Evolutionary conservation across 208 protist species (phyloP).

Genomic region (Jaenimonas drosophilae): DNA sequence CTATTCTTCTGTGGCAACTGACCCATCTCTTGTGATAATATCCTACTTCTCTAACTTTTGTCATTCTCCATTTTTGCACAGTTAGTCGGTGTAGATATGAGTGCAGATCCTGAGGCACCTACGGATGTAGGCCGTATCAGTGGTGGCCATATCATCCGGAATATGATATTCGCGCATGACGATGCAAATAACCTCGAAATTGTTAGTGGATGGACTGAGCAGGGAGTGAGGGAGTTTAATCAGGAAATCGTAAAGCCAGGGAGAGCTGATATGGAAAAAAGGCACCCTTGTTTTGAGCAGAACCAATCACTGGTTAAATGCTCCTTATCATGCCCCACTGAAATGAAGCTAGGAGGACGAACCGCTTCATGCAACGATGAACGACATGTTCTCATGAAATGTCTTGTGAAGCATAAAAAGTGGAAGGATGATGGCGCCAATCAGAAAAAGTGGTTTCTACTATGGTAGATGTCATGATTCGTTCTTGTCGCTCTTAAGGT

Average conservation of each 20-base stretch:
- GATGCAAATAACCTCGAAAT: conserved; percentile 42
- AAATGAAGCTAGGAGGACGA: conserved; percentile 68
- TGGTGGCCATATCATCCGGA: conserved; percentile 67
- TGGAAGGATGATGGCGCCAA: conserved; percentile 42
- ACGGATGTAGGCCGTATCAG: conserved; percentile 36
- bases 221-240: conserved; percentile 54
- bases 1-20: neutral
- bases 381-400: conserved; percentile 56
- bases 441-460: conserved; percentile 29
- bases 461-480: too few relatives aligned
- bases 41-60: conserved; percentile 5
- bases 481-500: too few relatives aligned
- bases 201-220: conserved; percentile 60
- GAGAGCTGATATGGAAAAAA: conserved; percentile 15
- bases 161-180: conserved; percentile 73
- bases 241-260: conserved; percentile 52
- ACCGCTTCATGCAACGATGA: conserved; percentile 52
- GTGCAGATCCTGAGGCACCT: conserved; percentile 57
- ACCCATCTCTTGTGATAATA: conserved; percentile 1
- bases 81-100: conserved; percentile 20
- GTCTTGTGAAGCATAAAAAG: conserved; percentile 52
- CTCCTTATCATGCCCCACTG: conserved; percentile 34
- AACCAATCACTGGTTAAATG: conserved; percentile 47
- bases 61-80: neutral
- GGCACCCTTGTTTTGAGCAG: conserved; percentile 42